Conservation (phyloP, 768 basidiomycete genomes). For the Boletus reticulatus region DNA sequence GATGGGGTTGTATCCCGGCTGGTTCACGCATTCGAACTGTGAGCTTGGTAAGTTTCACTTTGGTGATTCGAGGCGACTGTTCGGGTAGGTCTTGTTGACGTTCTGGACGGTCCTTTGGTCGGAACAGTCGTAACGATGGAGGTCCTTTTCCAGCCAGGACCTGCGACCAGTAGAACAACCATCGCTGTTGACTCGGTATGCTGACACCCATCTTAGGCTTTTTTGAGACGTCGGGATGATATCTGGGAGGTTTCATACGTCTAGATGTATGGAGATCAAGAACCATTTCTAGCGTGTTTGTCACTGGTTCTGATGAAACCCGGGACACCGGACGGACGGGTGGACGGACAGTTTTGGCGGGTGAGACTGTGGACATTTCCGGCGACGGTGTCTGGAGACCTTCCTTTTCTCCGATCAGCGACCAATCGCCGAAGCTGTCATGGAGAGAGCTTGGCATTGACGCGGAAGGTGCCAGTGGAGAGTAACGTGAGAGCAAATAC, state of each 20-base stretch:
- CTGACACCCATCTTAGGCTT: slow-evolving; percentile 60
- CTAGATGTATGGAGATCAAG: slow-evolving; percentile 68
- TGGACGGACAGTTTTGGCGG: not conserved
- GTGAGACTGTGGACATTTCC: not conserved
- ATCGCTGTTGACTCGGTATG: slow-evolving; percentile 80
- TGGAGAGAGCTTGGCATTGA: slow-evolving; percentile 13
- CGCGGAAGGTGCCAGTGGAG: slow-evolving; percentile 48
- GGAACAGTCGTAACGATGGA: slow-evolving; percentile 42
- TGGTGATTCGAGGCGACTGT: slow-evolving; percentile 27
- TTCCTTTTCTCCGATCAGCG: slow-evolving; percentile 21
- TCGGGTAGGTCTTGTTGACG: slow-evolving; percentile 12
- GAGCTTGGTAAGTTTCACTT: slow-evolving; percentile 57
- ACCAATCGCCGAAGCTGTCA: slow-evolving; percentile 20
- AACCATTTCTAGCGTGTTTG: slow-evolving; percentile 49
- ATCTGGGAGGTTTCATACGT: slow-evolving; percentile 52
- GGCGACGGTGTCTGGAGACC: slow-evolving; percentile 10
- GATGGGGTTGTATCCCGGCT: slow-evolving; percentile 45
- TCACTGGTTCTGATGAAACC: slow-evolving; percentile 13
- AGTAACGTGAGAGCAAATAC: slow-evolving; percentile 62
- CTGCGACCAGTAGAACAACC: slow-evolving; percentile 75
- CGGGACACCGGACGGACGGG: slow-evolving; percentile 4
- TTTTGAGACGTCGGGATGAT: slow-evolving; percentile 19
- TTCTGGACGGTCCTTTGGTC: not conserved
- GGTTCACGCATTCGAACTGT: slow-evolving; percentile 59
- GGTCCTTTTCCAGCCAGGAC: slow-evolving; percentile 58